Evolutionary conservation across 495 filamentous ascomycete genomes (phyloP).

Genomic region (Neurospora sp.): DNA sequence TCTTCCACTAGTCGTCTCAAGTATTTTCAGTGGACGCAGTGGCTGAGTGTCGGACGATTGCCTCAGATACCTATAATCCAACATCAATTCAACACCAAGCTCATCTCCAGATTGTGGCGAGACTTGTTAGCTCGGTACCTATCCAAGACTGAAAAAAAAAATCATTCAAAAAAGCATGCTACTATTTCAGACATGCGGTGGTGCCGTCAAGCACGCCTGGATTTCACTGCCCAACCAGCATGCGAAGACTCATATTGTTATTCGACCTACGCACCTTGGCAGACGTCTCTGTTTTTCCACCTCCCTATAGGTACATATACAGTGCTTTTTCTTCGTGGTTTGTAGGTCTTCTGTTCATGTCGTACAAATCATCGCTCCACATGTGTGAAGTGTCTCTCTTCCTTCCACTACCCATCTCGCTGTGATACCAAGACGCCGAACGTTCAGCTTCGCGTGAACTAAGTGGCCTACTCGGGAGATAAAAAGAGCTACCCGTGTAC

Average conservation of each 20-base stretch:
- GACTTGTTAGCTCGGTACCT: not conserved
- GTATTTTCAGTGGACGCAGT: not conserved
- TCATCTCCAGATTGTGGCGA: not conserved
- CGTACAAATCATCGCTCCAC: not conserved
- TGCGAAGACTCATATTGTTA: not conserved
- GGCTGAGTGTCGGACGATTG: not conserved
- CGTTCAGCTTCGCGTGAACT: not conserved
- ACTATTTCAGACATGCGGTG: not conserved
- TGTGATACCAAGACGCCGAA: not conserved
- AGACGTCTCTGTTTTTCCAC: not conserved
- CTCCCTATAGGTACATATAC: not conserved
- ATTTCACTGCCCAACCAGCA: not conserved
- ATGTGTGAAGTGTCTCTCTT: not conserved
- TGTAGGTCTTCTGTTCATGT: not conserved
- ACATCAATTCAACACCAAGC: not conserved
- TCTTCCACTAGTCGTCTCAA: not conserved
- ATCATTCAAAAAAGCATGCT: not conserved
- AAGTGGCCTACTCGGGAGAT: not conserved
- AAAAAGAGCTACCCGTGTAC: not conserved
- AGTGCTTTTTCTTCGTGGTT: not conserved
- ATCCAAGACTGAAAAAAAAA: not conserved
- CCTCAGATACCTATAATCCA: not conserved
- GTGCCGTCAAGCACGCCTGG: not conserved
- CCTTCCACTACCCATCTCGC: not conserved
- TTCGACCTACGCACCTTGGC: not conserved